These are phyloP conservation scores for Anthracocystis setariae DNA, from an alignment of 1,284 basidiomycete species.

Conservation along the genomic window DNA sequence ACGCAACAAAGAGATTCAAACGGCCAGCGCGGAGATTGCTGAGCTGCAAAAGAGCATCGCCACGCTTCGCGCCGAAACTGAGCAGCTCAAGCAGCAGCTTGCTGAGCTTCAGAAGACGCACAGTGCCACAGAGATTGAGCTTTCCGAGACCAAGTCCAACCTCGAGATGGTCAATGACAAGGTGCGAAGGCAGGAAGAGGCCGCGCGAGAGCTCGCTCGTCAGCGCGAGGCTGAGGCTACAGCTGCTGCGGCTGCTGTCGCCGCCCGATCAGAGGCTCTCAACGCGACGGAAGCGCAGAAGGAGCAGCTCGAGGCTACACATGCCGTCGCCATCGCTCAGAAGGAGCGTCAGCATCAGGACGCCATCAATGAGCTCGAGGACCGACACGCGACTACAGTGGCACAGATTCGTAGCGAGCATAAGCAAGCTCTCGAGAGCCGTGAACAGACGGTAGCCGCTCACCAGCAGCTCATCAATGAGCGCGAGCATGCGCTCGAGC, in stretches of 20 bases:
- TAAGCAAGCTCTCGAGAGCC: slow-evolving; percentile 38
- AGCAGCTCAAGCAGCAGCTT: slow-evolving; percentile 34
- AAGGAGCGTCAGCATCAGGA: slow-evolving; percentile 49
- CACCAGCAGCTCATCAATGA: slow-evolving; percentile 29
- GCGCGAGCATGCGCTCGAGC: slow-evolving; percentile 24
- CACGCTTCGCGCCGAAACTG: slow-evolving; percentile 29
- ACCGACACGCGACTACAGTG: slow-evolving; percentile 28
- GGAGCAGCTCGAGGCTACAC: slow-evolving; percentile 36
- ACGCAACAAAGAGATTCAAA: slow-evolving; percentile 16
- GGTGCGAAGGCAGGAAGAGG: slow-evolving; percentile 45
- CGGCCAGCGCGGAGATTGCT: slow-evolving; percentile 31
- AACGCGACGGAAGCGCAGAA: slow-evolving; percentile 46
- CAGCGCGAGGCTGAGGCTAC: slow-evolving; percentile 46
- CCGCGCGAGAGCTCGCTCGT: slow-evolving; percentile 28
- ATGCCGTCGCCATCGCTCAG: slow-evolving; percentile 35
- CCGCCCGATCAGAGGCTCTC: slow-evolving; percentile 43
- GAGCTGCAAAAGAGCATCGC: slow-evolving; percentile 42
- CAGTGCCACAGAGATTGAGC: slow-evolving; percentile 27
- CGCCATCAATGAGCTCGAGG: slow-evolving; percentile 47
- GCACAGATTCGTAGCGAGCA: slow-evolving; percentile 41
- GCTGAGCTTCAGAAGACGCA: slow-evolving; percentile 31
- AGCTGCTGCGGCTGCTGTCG: slow-evolving; percentile 42
- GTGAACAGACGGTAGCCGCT: slow-evolving; percentile 26
- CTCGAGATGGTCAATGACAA: slow-evolving; percentile 46
- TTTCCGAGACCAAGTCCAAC: slow-evolving; percentile 35